Evolutionary conservation across 345 rosid species (phyloP).

Genomic region (Acer saccharum): DNA sequence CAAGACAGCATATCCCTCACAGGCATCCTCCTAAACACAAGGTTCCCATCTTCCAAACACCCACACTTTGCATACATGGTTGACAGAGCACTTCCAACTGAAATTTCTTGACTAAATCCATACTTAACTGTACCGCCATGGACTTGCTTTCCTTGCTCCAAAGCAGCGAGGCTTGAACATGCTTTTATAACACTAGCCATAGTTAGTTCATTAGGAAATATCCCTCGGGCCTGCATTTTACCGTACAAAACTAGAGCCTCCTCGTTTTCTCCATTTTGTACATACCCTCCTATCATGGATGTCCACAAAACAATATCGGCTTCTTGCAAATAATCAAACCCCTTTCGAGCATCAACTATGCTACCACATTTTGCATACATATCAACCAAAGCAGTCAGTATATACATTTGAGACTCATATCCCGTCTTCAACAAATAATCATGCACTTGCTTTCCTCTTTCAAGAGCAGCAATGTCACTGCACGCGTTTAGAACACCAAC

Average conservation of each 20-base stretch:
- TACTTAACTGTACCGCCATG: conserved; percentile 64
- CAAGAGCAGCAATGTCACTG: conserved; percentile 56
- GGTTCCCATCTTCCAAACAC: conserved; percentile 45
- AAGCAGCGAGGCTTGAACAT: conserved; percentile 52
- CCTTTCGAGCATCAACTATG: conserved; percentile 54
- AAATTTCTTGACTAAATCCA: conserved; percentile 43
- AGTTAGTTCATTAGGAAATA: conserved; percentile 65
- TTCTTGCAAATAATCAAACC: conserved; percentile 49
- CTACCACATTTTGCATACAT: conserved; percentile 68
- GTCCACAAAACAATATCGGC: conserved; percentile 80
- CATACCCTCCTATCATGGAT: conserved; percentile 62
- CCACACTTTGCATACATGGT: conserved; percentile 63
- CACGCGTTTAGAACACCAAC: conserved; percentile 86
- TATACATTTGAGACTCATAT: conserved; percentile 58
- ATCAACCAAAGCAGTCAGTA: conserved; percentile 69
- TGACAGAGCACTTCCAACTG: conserved; percentile 55
- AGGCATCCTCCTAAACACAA: conserved; percentile 55
- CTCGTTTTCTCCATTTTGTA: conserved; percentile 50
- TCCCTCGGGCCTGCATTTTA: conserved; percentile 59
- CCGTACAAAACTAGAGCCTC: conserved; percentile 60
- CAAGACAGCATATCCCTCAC: conserved; percentile 52
- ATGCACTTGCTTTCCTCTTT: conserved; percentile 76
- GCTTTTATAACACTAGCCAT: conserved; percentile 69
- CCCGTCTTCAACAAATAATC: conserved; percentile 62
- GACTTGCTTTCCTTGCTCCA: conserved; percentile 68